Conservation (phyloP, 345 rosid genomes). For the Durio zibethinus region DNA sequence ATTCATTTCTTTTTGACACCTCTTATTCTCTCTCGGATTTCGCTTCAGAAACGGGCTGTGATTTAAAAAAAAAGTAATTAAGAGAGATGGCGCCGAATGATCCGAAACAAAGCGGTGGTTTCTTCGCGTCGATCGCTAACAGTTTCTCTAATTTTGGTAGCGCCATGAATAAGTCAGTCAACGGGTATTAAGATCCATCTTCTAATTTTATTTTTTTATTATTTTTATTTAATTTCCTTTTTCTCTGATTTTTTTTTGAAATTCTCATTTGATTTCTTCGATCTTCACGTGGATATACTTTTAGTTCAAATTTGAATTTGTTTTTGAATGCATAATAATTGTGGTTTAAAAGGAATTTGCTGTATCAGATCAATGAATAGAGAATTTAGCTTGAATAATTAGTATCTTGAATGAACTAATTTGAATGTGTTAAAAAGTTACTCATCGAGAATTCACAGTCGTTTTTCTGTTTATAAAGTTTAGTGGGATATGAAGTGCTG, state of each 20-base stretch:
- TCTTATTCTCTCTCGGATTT: not conserved
- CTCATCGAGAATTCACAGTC: not conserved
- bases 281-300: not conserved
- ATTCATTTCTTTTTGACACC: not conserved
- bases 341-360: not conserved
- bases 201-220: not conserved
- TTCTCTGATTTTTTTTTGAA: not conserved
- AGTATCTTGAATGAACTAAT: not conserved
- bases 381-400: not conserved
- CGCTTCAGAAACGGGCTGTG: not conserved
- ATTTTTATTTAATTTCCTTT: not conserved
- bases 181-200: conserved; percentile 56
- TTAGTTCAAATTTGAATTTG: not conserved
- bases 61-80: not conserved
- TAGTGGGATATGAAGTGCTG: conserved; percentile 80
- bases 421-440: not conserved
- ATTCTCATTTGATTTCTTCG: not conserved
- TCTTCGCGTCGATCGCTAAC: conserved; percentile 81
- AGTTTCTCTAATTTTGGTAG: conserved; percentile 64
- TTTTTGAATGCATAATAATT: not conserved
- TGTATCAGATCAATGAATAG: not conserved
- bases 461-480: conserved; percentile 29
- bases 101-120: conserved; percentile 66
- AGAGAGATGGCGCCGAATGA: conserved; percentile 65
- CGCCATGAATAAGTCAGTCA: conserved; percentile 89